Percentiles rank a stretch among this genome's conserved stretches.
These are phyloP conservation scores for Penicillium sp. DNA, from an alignment of 2,329 filamentous ascomycete species.

Conservation along the genomic window DNA sequence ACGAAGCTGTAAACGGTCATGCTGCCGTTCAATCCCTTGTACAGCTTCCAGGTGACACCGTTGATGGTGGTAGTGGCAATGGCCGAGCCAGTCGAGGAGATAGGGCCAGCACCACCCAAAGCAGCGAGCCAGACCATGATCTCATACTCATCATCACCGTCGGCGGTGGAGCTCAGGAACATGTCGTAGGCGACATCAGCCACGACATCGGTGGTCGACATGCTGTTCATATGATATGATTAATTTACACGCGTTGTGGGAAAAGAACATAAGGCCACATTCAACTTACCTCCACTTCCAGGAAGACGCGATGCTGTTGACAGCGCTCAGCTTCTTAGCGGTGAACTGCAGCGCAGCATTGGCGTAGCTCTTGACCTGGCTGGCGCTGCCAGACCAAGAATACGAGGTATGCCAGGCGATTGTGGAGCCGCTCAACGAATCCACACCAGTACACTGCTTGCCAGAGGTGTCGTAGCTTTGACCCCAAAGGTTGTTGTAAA, in stretches of 20 bases:
- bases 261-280: background rate
- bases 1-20: slow-evolving; percentile 66
- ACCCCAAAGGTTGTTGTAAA: slow-evolving; percentile 62
- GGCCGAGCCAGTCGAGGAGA: slow-evolving; percentile 53
- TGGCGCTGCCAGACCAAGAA: slow-evolving; percentile 48
- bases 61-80: slow-evolving; percentile 60
- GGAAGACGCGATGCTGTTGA: slow-evolving; percentile 49
- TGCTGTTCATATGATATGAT: slow-evolving; percentile 31
- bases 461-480: slow-evolving; percentile 39
- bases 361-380: slow-evolving; percentile 53
- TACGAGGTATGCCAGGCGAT: slow-evolving; percentile 52
- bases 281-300: slow-evolving; percentile 50
- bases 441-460: slow-evolving; percentile 50
- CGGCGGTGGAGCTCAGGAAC: slow-evolving; percentile 58
- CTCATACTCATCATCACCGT: slow-evolving; percentile 59
- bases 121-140: slow-evolving; percentile 70
- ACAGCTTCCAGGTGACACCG: slow-evolving; percentile 62
- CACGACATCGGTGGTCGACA: slow-evolving; percentile 55
- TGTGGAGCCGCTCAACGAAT: slow-evolving; percentile 37
- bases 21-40: slow-evolving; percentile 62
- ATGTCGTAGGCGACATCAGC: slow-evolving; percentile 67
- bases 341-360: slow-evolving; percentile 48
- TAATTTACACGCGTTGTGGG: background rate
- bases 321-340: slow-evolving; percentile 34
- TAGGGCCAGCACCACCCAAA: slow-evolving; percentile 61